Evolutionary conservation across 2,329 filamentous ascomycete species (phyloP).

Genomic region (Epicoccum sorghinum): DNA sequence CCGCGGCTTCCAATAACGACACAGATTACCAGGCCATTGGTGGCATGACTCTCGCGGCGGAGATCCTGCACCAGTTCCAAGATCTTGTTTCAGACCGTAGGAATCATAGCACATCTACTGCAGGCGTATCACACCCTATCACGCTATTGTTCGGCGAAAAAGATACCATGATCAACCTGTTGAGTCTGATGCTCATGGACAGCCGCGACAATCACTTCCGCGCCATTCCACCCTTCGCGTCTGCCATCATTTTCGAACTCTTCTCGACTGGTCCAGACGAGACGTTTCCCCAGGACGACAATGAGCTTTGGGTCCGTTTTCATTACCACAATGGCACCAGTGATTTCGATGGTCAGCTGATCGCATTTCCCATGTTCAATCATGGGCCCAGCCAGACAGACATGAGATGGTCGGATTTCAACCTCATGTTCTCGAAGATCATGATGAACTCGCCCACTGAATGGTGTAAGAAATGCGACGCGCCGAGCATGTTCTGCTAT

Average conservation of each 20-base stretch:
- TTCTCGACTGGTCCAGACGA: conserved; percentile 49
- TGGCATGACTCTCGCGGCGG: conserved; percentile 39
- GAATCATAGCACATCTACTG: conserved; percentile 14
- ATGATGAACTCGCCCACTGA: conserved; percentile 52
- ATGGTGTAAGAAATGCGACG: conserved; percentile 61
- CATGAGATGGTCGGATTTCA: conserved; percentile 60
- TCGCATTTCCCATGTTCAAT: conserved; percentile 59
- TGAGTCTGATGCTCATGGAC: conserved; percentile 36
- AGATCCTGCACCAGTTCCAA: conserved; percentile 34
- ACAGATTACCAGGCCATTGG: conserved; percentile 33
- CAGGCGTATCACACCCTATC: conserved; percentile 49
- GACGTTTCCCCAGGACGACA: conserved; percentile 46
- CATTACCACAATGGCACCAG: conserved; percentile 63
- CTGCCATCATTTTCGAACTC: conserved; percentile 50
- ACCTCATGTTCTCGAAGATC: conserved; percentile 51
- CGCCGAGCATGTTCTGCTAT: conserved; percentile 58
- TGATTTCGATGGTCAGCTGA: conserved; percentile 45
- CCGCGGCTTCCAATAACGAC: conserved; percentile 35
- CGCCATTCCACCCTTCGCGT: conserved; percentile 36
- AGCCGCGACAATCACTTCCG: conserved; percentile 24
- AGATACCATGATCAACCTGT: conserved; percentile 41
- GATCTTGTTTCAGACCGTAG: conserved; percentile 18
- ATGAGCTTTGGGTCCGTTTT: conserved; percentile 62
- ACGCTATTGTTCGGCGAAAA: conserved; percentile 49
- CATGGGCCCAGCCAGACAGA: conserved; percentile 53